Base-by-base conservation (phyloP, 1,284 basidiomycete genomes). In the Exobasidium rhododendri region DNA sequence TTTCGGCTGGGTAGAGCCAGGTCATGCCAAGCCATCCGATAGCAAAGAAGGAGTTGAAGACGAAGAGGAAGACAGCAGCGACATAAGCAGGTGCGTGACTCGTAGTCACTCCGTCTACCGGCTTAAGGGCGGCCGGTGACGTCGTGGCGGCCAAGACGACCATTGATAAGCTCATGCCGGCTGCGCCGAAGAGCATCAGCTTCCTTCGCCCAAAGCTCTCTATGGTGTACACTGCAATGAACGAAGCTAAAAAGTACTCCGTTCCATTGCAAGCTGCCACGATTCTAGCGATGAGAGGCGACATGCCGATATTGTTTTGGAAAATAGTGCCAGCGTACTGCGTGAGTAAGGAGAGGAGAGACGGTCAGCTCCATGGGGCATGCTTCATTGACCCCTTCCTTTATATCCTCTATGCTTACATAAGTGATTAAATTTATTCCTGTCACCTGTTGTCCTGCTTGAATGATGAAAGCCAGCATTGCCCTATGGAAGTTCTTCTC, bases 11-110 rank as follows among this genome's bases (percentile, higher is more conserved):
- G 64, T 77, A 77, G n/a, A 78, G 64, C 76, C 76, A 78, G 6
- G 76, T 72, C 75, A 78, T 74, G 17, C 76, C 76, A 31, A 78
- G 71, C 76, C 76, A 78, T 10, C 75, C 75, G 61, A 77, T 67
- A 22, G 69, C 76, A 53, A 78, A 78, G 51, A 69, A 71, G n/a
- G 70, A 70, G 65, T 78, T 78, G 66, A 75, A 78, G 35, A 77
- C 62, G 68, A 75, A 74, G 58, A 69, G 70, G 47, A 74, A 74
- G 28, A 75, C 70, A 52, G 70, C 68, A 45, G 73, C 73, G 30
- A 68, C 67, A 54, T 71, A 50, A 50, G 54, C 55, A 7, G 71
- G 68, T 14, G 56, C 70, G 22, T 24, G 58, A 22, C 59, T 52
- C 22, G 28, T 47, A 53, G 66, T 58, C 45, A 62, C 66, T 22